These are phyloP conservation scores for Amauroascus niger DNA, from an alignment of 2,329 filamentous ascomycete species.

Conservation along the genomic window DNA sequence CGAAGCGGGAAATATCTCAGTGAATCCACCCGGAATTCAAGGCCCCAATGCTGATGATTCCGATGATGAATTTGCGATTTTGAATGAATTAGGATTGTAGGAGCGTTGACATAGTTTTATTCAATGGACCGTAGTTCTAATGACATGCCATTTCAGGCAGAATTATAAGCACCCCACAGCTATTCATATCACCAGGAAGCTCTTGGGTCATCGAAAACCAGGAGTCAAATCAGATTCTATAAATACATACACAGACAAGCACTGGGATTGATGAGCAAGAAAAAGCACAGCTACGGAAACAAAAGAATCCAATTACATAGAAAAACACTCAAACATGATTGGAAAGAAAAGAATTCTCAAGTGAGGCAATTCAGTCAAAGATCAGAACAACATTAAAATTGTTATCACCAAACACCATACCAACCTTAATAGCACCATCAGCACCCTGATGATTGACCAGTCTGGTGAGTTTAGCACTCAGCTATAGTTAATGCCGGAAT, in stretches of 20 bases:
- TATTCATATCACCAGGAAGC: too few relatives aligned
- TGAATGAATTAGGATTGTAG: slow-evolving; percentile 39
- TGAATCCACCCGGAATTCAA: not conserved
- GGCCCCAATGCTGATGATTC: slow-evolving; percentile 31
- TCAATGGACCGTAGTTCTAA: not conserved
- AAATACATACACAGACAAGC: too few relatives aligned
- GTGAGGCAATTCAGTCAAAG: too few relatives aligned
- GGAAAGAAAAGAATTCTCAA: too few relatives aligned
- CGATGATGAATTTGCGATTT: slow-evolving; percentile 57
- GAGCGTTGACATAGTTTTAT: not conserved
- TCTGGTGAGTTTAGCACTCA: too few relatives aligned
- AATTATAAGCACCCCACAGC: not conserved
- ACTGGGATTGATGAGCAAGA: too few relatives aligned
- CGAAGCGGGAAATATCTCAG: slow-evolving; percentile 32
- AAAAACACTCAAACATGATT: not conserved
- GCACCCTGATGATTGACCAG: slow-evolving; percentile 65
- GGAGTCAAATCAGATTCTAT: not conserved
- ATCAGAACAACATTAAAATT: too few relatives aligned
- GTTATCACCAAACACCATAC: slow-evolving; percentile 77
- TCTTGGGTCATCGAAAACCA: too few relatives aligned
- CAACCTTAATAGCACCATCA: slow-evolving; percentile 67
- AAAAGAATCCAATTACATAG: too few relatives aligned
- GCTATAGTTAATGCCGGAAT: too few relatives aligned
- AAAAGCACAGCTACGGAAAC: not conserved
- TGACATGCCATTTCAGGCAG: not conserved